A percentile compares a stretch with the other conserved stretches of the same genome.
Conservation (phyloP, 1,284 basidiomycete species). For the Porodaedalea pini region DNA sequence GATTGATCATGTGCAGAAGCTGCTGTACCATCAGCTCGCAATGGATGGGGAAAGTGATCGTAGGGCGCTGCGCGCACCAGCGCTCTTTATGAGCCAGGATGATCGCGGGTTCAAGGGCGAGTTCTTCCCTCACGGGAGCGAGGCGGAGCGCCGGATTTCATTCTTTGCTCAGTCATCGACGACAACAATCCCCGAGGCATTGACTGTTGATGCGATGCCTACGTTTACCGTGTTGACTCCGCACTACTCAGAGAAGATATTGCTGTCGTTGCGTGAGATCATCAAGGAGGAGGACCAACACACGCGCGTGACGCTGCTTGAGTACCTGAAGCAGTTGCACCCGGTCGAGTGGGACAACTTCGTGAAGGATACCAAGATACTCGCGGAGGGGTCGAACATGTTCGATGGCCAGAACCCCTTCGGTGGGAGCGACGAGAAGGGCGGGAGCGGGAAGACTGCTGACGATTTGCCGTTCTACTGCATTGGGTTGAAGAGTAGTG, state of each 20-base stretch:
- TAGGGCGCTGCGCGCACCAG: slow-evolving; percentile 84
- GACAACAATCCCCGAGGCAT: slow-evolving; percentile 82
- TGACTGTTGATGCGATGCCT: slow-evolving; percentile 95
- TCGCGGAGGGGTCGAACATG: slow-evolving; percentile 92
- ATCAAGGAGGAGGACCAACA: slow-evolving; percentile 96
- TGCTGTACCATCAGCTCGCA: slow-evolving; percentile 93
- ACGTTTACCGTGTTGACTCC: slow-evolving; percentile 95
- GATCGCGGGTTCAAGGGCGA: slow-evolving; percentile 83
- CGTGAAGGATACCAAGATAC: slow-evolving; percentile 98
- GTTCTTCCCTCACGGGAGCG: slow-evolving; percentile 90
- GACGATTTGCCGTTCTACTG: slow-evolving; percentile 98
- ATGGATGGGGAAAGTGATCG: slow-evolving; percentile 75
- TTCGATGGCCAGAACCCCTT: slow-evolving; percentile 81
- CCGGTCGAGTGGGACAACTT: slow-evolving; percentile 99
- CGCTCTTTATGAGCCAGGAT: slow-evolving; percentile 91
- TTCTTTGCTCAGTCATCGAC: slow-evolving; percentile 96
- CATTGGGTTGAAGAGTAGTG: slow-evolving; percentile 98
- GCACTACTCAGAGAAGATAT: slow-evolving; percentile 95
- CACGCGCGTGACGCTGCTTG: slow-evolving; percentile 89
- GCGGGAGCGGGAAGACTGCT: slow-evolving; percentile 64
- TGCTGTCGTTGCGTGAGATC: slow-evolving; percentile 90
- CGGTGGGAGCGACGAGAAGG: slow-evolving; percentile 79
- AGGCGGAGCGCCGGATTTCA: slow-evolving; percentile 92
- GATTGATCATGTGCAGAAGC: slow-evolving; percentile 92
- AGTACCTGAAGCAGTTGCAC: slow-evolving; percentile 98